Conservation (phyloP, 2,329 filamentous ascomycete genomes). For the Pyrenochaeta sp. region DNA sequence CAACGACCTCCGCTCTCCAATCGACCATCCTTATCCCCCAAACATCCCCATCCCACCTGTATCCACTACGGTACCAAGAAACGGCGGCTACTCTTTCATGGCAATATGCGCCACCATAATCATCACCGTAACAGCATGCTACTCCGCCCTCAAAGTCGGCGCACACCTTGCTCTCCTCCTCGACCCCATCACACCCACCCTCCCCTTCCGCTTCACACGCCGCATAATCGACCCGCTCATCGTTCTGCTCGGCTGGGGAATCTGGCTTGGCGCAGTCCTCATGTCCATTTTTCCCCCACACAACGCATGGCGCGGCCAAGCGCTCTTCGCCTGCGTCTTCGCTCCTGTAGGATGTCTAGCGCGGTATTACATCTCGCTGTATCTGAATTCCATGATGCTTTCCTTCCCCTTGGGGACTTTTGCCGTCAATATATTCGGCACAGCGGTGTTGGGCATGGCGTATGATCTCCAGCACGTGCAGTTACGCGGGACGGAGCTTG, state of each 20-base stretch:
- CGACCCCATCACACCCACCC: constrained; percentile 65
- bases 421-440: constrained; percentile 79
- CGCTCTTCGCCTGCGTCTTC: constrained; percentile 80
- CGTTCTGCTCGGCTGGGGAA: constrained; percentile 72
- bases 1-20: constrained; percentile 71
- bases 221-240: constrained; percentile 69
- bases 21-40: constrained; percentile 46
- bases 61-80: constrained; percentile 57
- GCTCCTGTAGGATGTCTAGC: constrained; percentile 80
- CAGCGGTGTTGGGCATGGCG: constrained; percentile 75
- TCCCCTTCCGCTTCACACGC: constrained; percentile 67
- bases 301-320: constrained; percentile 77
- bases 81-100: constrained; percentile 83
- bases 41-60: constrained; percentile 39
- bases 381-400: constrained; percentile 72
- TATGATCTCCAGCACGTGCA: constrained; percentile 78
- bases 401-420: constrained; percentile 89
- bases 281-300: constrained; percentile 75
- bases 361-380: constrained; percentile 75
- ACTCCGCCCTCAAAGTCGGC: constrained; percentile 75
- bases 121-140: constrained; percentile 73
- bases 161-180: constrained; percentile 75
- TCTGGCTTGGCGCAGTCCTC: constrained; percentile 80
- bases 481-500: constrained; percentile 54
- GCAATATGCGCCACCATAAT: constrained; percentile 80